Evolutionary conservation across 1,284 basidiomycete genomes (phyloP).

Genomic region (Pseudozyma tsukubaensis): DNA sequence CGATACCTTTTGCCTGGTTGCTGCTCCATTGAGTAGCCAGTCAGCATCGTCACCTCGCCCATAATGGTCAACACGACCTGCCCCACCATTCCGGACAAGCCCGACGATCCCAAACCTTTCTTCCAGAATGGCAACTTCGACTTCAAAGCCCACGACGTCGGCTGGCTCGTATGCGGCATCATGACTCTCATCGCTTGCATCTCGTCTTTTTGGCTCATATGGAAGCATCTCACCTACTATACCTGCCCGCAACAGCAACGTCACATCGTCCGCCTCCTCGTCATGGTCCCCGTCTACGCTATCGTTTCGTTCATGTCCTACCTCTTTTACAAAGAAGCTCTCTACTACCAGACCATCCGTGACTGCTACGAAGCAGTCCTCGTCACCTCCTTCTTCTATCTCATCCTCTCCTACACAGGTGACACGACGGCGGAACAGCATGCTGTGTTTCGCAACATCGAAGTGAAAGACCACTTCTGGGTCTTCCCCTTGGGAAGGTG

Average conservation of each 20-base stretch:
- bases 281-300: slow-evolving; percentile 83
- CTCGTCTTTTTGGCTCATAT: slow-evolving; percentile 46
- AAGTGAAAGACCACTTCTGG: slow-evolving; percentile 73
- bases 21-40: slow-evolving; percentile 1
- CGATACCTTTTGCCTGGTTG: too few species aligned
- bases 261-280: slow-evolving; percentile 75
- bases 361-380: slow-evolving; percentile 65
- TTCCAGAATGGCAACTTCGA: slow-evolving; percentile 76
- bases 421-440: slow-evolving; percentile 76
- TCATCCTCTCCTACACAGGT: slow-evolving; percentile 79
- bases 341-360: slow-evolving; percentile 66
- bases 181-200: slow-evolving; percentile 70
- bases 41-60: slow-evolving; percentile 4
- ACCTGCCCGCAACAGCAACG: slow-evolving; percentile 73
- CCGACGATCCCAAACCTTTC: slow-evolving; percentile 70
- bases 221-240: slow-evolving; percentile 77
- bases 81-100: slow-evolving; percentile 46
- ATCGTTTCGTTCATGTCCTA: slow-evolving; percentile 77
- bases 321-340: slow-evolving; percentile 73
- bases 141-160: slow-evolving; percentile 74
- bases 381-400: slow-evolving; percentile 79
- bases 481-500: slow-evolving; percentile 78
- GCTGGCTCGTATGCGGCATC: slow-evolving; percentile 78
- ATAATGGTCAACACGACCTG: slow-evolving; percentile 54
- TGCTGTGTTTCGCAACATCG: slow-evolving; percentile 73